phyloP scores from a whole-genome alignment of 306 rosid genomes.

The Cyclanthera cordifolia region DNA sequence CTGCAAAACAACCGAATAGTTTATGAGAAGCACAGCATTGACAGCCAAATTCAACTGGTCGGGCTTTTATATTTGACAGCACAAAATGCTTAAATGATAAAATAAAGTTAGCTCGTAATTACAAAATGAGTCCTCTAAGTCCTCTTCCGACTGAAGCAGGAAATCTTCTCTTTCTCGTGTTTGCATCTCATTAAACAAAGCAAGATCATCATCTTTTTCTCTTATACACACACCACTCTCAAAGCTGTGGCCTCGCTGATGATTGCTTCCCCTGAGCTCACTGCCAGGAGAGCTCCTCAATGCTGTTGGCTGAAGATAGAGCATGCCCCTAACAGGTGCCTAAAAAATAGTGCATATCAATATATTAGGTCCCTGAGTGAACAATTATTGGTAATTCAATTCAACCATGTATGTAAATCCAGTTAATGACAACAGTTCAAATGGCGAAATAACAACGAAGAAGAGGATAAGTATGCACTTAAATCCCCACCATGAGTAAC shows the following conservation, averaged over 20 bases:
- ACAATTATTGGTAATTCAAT: background rate
- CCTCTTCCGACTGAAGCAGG: slow-evolving; percentile 63
- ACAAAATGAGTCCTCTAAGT: slow-evolving; percentile 64
- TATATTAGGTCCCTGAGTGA: background rate
- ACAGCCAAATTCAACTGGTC: slow-evolving; percentile 15
- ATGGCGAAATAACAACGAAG: background rate
- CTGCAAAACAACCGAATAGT: slow-evolving; percentile 33
- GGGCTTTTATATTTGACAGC: slow-evolving; percentile 1
- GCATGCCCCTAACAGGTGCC: slow-evolving; percentile 69
- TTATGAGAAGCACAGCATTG: slow-evolving; percentile 13
- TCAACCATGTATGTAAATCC: background rate
- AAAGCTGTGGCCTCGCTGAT: slow-evolving; percentile 63
- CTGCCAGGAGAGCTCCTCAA: slow-evolving; percentile 33
- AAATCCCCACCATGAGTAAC: background rate
- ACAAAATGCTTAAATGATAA: slow-evolving; percentile 3
- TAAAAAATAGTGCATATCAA: slow-evolving; percentile 13
- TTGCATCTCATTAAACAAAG: slow-evolving; percentile 68
- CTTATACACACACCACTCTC: slow-evolving; percentile 48
- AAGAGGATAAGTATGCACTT: background rate
- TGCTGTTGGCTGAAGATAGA: slow-evolving; percentile 39
- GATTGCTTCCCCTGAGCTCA: slow-evolving; percentile 42
- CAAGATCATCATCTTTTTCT: slow-evolving; percentile 70
- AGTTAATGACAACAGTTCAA: background rate
- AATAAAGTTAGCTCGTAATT: slow-evolving; percentile 22
- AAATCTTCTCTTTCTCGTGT: slow-evolving; percentile 52